phyloP scores from a whole-genome alignment of 1,139 yeast genomes.

The Magnusiomyces tetraspermus region DNA sequence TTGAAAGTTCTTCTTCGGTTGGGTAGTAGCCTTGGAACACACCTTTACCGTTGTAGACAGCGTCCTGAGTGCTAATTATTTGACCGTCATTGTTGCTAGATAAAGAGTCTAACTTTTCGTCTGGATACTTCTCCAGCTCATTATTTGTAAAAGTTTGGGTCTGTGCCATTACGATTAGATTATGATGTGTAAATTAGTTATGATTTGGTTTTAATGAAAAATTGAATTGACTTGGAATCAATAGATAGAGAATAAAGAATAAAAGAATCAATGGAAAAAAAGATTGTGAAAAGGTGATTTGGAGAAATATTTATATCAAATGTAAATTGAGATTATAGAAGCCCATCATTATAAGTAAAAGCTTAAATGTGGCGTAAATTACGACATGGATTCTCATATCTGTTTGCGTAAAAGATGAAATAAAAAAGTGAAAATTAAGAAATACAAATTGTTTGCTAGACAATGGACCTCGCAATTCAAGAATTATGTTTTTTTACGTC shows the following conservation, averaged over 20 bases:
- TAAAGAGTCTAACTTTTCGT: background rate
- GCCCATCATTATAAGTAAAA: too few relatives aligned
- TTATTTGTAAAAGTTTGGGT: background rate
- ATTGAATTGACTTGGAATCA: too few relatives aligned
- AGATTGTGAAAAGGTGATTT: background rate
- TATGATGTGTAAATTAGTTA: background rate
- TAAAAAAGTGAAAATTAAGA: too few relatives aligned
- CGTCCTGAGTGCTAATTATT: background rate
- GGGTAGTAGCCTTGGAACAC: slow-evolving; percentile 29
- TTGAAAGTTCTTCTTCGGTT: slow-evolving; percentile 38
- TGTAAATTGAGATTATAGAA: too few relatives aligned
- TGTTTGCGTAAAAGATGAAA: too few relatives aligned
- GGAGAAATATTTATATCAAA: background rate
- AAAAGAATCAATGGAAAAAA: background rate
- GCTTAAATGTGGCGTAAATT: too few relatives aligned
- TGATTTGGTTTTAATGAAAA: background rate
- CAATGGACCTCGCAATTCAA: too few relatives aligned
- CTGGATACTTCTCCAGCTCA: background rate
- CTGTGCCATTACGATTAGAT: background rate
- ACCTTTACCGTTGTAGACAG: slow-evolving; percentile 6
- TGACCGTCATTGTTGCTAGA: background rate
- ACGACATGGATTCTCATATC: too few relatives aligned
- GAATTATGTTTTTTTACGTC: too few relatives aligned
- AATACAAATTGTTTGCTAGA: too few relatives aligned
- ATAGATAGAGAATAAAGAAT: background rate